phyloP scores from a whole-genome alignment of 2,329 filamentous ascomycete species.

The Fusarium pseudocircinatum region DNA sequence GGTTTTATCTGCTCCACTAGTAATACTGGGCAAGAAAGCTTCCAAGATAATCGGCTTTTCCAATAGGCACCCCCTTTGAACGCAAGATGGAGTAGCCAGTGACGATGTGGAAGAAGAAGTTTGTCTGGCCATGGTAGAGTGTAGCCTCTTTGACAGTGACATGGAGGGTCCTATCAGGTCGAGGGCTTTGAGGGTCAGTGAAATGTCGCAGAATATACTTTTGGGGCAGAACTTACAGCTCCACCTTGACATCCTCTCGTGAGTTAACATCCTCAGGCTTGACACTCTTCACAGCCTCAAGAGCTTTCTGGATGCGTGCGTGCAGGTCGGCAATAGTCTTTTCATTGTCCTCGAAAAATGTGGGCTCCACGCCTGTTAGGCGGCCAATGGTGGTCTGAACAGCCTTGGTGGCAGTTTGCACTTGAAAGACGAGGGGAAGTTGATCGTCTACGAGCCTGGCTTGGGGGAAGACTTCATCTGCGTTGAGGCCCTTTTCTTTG shows the following conservation, averaged over 20 bases:
- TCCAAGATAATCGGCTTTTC: neutral
- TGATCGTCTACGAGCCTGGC: constrained; percentile 35
- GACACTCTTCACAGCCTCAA: neutral
- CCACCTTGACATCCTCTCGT: neutral
- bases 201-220: neutral
- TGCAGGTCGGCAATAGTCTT: constrained; percentile 1
- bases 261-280: neutral
- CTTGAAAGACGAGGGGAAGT: constrained; percentile 30
- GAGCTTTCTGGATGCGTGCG: neutral
- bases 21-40: neutral
- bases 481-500: constrained; percentile 25
- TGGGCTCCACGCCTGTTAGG: constrained; percentile 28
- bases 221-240: neutral
- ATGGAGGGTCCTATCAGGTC: neutral
- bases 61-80: neutral
- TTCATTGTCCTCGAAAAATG: constrained; percentile 13
- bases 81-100: neutral
- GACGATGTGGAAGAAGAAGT: constrained; percentile 1
- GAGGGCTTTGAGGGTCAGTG: neutral
- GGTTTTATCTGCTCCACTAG: neutral
- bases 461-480: constrained; percentile 12
- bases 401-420: constrained; percentile 29
- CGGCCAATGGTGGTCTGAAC: constrained; percentile 20
- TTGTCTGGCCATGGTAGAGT: neutral
- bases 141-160: neutral